Evolutionary conservation across 345 rosid genomes (phyloP), one percentile per base, ranked within the genome.

Genomic region (Viola odorata): DNA sequence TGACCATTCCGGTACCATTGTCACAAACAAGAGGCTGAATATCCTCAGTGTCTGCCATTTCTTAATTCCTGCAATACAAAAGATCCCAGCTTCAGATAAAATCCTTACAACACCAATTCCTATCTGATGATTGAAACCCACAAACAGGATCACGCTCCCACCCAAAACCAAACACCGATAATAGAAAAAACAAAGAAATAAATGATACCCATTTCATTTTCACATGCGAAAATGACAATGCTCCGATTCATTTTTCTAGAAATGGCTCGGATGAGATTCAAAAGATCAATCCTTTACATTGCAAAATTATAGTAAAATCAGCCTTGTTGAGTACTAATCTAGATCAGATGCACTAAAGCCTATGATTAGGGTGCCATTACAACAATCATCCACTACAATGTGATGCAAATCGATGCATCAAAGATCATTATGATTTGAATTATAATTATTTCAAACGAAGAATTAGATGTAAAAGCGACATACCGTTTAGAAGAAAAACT

Each of bases 1-100:
- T 84, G 57, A 81, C 86, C 86, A 84, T 81, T 68, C 84, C 86
- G 40, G 83, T 84, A 32, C 89, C 86, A 59, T 84, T 84, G 80
- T 87, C 94, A 47, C 90, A 84, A 15, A 84, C 90, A 9, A 87
- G 83, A 38, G 88, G 78, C 73, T 76, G 80, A 57, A 78, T 69
- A 53, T 83, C 88, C 69, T 78, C 89, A 8, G 45, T 41, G 3
- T 79, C 88, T 55, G 88, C 84, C 95, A 84, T 87, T 68, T 72
- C 74, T 65, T 71, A 73, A 13, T 44, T 7, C 66, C 79, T 70
- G 72, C 75, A 7, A 58, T 69, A 54, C 10, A 70, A 3, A 53
- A 66, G 36, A 60, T 15, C 6, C 13, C 40, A 51, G 8, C 53
- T 66, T 55, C 41, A 58, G 12, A 49, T 32, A 10, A 58, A 48